Conservation (phyloP, 2,329 filamentous ascomycete genomes). For the Trichoderma citrinoviride region DNA sequence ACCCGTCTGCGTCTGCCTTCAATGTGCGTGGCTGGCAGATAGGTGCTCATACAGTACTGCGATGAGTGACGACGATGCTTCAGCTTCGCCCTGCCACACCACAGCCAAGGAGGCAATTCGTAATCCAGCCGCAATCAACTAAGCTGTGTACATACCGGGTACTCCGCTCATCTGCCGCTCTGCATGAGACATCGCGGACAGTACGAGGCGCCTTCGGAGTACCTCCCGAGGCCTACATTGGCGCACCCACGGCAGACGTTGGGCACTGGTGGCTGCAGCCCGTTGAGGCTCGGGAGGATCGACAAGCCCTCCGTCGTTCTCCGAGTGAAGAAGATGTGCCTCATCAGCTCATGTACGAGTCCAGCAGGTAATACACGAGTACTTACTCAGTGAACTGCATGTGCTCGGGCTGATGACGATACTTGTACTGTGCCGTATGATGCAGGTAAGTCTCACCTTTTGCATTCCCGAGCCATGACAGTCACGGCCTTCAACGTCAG, state of each 20-base stretch:
- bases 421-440: too few species aligned
- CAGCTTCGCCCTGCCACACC: not conserved
- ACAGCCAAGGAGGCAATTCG: not conserved
- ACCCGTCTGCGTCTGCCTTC: too few species aligned
- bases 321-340: not conserved
- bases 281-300: slow-evolving; percentile 15
- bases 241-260: not conserved
- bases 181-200: not conserved
- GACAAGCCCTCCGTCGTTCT: too few species aligned
- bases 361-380: too few species aligned
- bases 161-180: not conserved
- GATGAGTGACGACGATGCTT: too few species aligned
- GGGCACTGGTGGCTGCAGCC: slow-evolving; percentile 1
- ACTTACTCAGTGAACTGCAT: not conserved
- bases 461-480: too few species aligned
- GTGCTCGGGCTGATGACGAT: too few species aligned
- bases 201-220: not conserved
- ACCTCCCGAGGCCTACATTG: not conserved
- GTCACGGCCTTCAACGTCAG: too few species aligned
- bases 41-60: too few species aligned
- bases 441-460: too few species aligned
- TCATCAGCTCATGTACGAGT: not conserved
- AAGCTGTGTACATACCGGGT: too few species aligned
- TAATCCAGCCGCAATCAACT: not conserved
- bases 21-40: too few species aligned